phyloP scores from a whole-genome alignment of 495 filamentous ascomycete genomes.

The Corynascus novoguineensis region DNA sequence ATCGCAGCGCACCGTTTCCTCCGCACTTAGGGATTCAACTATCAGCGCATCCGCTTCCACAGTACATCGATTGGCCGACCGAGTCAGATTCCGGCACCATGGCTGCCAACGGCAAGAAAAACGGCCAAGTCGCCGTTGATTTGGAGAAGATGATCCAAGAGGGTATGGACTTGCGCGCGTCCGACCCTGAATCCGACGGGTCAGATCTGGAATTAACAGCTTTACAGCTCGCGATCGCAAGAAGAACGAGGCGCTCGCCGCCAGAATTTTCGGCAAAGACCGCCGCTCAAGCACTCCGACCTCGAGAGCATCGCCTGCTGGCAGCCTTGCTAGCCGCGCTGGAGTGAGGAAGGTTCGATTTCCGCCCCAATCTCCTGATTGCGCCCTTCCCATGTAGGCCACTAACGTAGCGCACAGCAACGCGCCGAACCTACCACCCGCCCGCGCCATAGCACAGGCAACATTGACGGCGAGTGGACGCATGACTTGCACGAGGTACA shows the following conservation, averaged over 20 bases:
- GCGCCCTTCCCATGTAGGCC: conserved; percentile 14
- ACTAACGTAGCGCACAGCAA: conserved; percentile 16
- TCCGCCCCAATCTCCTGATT: conserved; percentile 8
- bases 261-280: conserved; percentile 61
- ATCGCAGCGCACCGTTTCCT: neutral
- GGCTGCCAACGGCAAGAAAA: conserved; percentile 35
- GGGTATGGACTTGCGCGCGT: conserved; percentile 37
- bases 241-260: conserved; percentile 65
- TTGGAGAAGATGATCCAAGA: conserved; percentile 63
- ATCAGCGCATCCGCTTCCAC: neutral
- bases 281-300: conserved; percentile 53
- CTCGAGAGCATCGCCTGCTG: conserved; percentile 42
- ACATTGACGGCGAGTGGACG: conserved; percentile 53
- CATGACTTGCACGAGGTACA: conserved; percentile 47
- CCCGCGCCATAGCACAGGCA: conserved; percentile 30
- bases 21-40: neutral
- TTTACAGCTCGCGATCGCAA: conserved; percentile 59
- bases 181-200: conserved; percentile 7
- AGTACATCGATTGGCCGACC: neutral
- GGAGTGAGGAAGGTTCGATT: conserved; percentile 61
- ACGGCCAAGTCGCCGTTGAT: conserved; percentile 45
- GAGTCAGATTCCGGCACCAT: conserved; percentile 11
- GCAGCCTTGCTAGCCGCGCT: conserved; percentile 68
- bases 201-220: conserved; percentile 13
- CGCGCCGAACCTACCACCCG: conserved; percentile 17